Evolutionary conservation across 2,329 filamentous ascomycete species (phyloP).

Genomic region (Mariannaea sp.): DNA sequence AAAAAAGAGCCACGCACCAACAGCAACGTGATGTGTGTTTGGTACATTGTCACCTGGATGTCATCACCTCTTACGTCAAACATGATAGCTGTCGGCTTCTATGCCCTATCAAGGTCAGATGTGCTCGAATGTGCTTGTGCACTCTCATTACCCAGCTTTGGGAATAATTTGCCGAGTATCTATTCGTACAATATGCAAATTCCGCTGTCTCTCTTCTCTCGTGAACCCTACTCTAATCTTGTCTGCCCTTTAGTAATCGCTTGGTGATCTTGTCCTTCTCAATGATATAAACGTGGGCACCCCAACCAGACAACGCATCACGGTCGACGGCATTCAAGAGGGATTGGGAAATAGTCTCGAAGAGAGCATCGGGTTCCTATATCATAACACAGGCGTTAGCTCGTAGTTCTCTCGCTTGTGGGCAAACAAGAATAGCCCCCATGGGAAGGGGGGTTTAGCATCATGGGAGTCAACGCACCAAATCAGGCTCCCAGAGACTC

Average conservation of each 20-base stretch:
- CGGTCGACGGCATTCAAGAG: constrained; percentile 94
- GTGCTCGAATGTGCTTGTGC: constrained; percentile 28
- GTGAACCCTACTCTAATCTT: constrained; percentile 66
- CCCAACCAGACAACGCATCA: constrained; percentile 96
- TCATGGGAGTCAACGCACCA: constrained; percentile 65
- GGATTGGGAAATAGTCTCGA: constrained; percentile 97
- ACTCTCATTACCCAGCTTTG: constrained; percentile 37
- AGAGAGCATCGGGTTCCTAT: constrained; percentile 84
- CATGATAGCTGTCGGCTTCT: background rate
- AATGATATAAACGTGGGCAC: constrained; percentile 98
- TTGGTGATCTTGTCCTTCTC: constrained; percentile 99
- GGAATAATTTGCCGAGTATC: constrained; percentile 36
- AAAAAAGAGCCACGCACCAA: background rate
- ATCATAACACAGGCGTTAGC: constrained; percentile 21
- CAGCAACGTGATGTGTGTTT: background rate
- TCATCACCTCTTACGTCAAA: constrained; percentile 2
- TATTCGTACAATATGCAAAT: constrained; percentile 44
- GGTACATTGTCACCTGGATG: background rate
- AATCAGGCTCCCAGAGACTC: constrained; percentile 94
- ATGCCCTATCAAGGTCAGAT: background rate
- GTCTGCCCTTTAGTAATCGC: constrained; percentile 95
- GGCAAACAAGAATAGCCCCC: too few relatives aligned
- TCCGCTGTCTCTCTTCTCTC: constrained; percentile 23
- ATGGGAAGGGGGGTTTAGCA: background rate
- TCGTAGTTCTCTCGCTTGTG: constrained; percentile 11